These are phyloP conservation scores for Fusarium pseudonygamai DNA, from an alignment of 2,329 filamentous ascomycete species.

Conservation along the genomic window DNA sequence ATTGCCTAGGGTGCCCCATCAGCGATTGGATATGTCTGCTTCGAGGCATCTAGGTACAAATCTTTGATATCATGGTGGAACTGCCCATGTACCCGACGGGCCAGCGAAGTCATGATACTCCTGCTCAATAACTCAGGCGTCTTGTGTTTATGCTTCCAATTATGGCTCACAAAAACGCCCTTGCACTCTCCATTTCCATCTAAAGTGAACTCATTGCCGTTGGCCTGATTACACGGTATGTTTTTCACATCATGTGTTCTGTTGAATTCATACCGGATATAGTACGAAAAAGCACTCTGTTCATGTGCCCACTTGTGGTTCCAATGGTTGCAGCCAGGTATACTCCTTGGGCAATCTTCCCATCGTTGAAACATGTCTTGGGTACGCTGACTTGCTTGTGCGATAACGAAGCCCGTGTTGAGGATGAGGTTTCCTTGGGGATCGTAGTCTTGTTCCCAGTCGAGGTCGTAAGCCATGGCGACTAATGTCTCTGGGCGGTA, in stretches of 20 bases:
- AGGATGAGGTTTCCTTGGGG: slow-evolving; percentile 35
- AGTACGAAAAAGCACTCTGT: slow-evolving; percentile 9
- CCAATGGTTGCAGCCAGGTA: slow-evolving; percentile 4
- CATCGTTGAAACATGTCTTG: slow-evolving; percentile 33
- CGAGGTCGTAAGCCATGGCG: slow-evolving; percentile 57
- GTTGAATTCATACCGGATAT: slow-evolving; percentile 17
- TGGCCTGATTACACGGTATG: slow-evolving; percentile 11
- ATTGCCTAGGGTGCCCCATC: background rate
- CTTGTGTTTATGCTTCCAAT: slow-evolving; percentile 15
- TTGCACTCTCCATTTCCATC: slow-evolving; percentile 2
- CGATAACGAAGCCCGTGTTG: slow-evolving; percentile 38
- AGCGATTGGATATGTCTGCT: background rate
- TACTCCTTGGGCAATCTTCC: slow-evolving; percentile 19
- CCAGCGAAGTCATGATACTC: slow-evolving; percentile 15
- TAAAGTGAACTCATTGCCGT: background rate
- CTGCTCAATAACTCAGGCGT: slow-evolving; percentile 13
- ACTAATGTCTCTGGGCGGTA: slow-evolving; percentile 52
- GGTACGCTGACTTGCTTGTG: slow-evolving; percentile 36
- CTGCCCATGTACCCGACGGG: slow-evolving; percentile 9
- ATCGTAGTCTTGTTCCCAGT: slow-evolving; percentile 51
- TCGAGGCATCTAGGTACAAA: background rate
- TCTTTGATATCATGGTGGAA: background rate
- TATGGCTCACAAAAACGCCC: slow-evolving; percentile 12
- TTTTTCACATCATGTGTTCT: slow-evolving; percentile 1
- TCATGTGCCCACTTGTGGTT: slow-evolving; percentile 11